Percentiles rank a stretch among this genome's conserved stretches.
Conservation (phyloP, 1,284 basidiomycete genomes). For the Puccinia horiana region DNA sequence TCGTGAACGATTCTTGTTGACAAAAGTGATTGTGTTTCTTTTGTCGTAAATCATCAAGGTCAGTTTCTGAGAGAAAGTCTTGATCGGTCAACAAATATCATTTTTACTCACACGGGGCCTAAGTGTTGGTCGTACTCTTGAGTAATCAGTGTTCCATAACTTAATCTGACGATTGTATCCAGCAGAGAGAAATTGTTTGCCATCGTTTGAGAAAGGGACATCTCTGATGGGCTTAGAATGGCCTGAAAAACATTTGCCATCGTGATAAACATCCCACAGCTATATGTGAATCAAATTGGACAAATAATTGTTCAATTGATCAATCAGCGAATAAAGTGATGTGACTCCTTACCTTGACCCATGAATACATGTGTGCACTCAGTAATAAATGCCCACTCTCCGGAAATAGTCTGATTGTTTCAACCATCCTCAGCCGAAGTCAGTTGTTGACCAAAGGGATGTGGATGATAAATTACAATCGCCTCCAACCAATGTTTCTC, state of each 20-base stretch:
- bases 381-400: constrained; percentile 87
- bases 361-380: constrained; percentile 95
- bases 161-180: constrained; percentile 96
- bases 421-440: too few species aligned
- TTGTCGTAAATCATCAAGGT: not conserved
- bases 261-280: constrained; percentile 98
- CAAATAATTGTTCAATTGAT: too few species aligned
- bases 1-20: constrained; percentile 94
- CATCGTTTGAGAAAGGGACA: constrained; percentile 89
- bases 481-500: too few species aligned
- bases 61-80: not conserved
- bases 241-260: constrained; percentile 96
- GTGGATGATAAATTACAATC: too few species aligned
- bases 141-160: constrained; percentile 96
- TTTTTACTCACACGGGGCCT: constrained; percentile 72
- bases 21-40: constrained; percentile 91
- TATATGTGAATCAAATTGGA: constrained; percentile 57
- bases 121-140: constrained; percentile 99
- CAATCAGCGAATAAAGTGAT: not conserved
- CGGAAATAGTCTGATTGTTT: constrained; percentile 87
- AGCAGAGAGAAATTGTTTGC: constrained; percentile 84
- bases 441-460: too few species aligned
- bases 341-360: constrained; percentile 76
- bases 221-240: constrained; percentile 97
- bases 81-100: too few species aligned